phyloP scores from a whole-genome alignment of 306 rosid genomes.

The Sicyos baderoa region DNA sequence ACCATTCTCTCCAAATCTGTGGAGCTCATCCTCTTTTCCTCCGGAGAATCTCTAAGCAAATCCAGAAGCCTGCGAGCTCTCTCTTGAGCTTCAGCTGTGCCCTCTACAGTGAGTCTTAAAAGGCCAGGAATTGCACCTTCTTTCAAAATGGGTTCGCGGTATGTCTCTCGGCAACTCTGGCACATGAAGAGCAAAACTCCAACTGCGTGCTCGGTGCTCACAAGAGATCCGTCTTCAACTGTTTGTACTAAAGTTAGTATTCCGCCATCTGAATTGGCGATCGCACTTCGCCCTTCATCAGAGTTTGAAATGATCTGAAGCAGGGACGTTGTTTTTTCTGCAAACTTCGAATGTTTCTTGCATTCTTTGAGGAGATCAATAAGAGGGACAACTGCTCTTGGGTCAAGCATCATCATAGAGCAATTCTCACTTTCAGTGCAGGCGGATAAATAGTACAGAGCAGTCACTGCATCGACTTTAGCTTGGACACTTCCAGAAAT shows the following conservation, averaged over 20 bases:
- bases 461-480: conserved; percentile 78
- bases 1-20: conserved; percentile 67
- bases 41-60: conserved; percentile 75
- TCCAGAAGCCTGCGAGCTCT: conserved; percentile 63
- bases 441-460: conserved; percentile 59
- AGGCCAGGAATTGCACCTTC: conserved; percentile 94
- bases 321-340: conserved; percentile 68
- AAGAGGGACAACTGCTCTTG: conserved; percentile 68
- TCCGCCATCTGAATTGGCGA: conserved; percentile 55
- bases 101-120: conserved; percentile 67
- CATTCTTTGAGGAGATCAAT: conserved; percentile 79
- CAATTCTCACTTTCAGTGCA: conserved; percentile 35
- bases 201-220: conserved; percentile 78
- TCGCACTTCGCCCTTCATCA: conserved; percentile 59
- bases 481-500: conserved; percentile 78
- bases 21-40: conserved; percentile 47
- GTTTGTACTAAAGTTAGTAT: conserved; percentile 73
- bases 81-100: conserved; percentile 62
- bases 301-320: conserved; percentile 63
- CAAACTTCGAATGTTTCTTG: conserved; percentile 76
- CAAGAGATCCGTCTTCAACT: conserved; percentile 76
- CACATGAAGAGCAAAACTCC: conserved; percentile 63
- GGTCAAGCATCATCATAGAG: conserved; percentile 46
- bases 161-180: conserved; percentile 62
- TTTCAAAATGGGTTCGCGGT: conserved; percentile 65